A percentile compares a stretch with the other conserved stretches of the same genome.
These are phyloP conservation scores for Phytophthora pisi DNA, from an alignment of 352 stramenopile genomes.

Conservation along the genomic window DNA sequence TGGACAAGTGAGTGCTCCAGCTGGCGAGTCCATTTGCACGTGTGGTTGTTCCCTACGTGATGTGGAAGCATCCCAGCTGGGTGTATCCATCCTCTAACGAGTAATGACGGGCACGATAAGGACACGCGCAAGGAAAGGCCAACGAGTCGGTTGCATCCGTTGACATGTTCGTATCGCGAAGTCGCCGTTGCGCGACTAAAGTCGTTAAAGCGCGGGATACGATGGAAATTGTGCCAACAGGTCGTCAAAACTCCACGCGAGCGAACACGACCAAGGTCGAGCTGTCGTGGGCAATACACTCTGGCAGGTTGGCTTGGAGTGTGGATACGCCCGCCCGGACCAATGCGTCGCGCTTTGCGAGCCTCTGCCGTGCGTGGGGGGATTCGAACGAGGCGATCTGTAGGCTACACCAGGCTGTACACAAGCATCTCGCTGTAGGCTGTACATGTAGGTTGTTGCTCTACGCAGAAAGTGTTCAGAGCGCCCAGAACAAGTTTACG, in stretches of 20 bases:
- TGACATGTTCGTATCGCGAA: constrained; percentile 20
- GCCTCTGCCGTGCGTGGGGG: constrained; percentile 24
- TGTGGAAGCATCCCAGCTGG: not conserved
- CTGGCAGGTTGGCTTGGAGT: not conserved
- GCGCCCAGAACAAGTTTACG: constrained; percentile 3
- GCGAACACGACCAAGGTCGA: constrained; percentile 16
- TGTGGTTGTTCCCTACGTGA: constrained; percentile 23
- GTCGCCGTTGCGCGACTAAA: not conserved
- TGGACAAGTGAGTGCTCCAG: constrained; percentile 24
- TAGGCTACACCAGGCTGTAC: constrained; percentile 12
- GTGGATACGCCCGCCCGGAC: too few relatives aligned
- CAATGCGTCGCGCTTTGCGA: not conserved
- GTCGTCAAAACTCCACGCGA: constrained; percentile 1
- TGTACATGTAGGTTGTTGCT: not conserved
- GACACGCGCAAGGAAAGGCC: not conserved
- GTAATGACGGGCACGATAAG: constrained; percentile 19
- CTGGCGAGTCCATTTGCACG: constrained; percentile 32
- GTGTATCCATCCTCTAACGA: constrained; percentile 22
- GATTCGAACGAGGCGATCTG: constrained; percentile 23
- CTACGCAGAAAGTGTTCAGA: not conserved
- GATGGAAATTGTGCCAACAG: not conserved
- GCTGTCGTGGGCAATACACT: constrained; percentile 8
- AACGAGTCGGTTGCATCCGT: not conserved
- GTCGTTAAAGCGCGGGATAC: constrained; percentile 17
- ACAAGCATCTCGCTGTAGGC: not conserved